phyloP scores from a whole-genome alignment of 805 yeast genomes.

The Saturnispora saitoi region DNA sequence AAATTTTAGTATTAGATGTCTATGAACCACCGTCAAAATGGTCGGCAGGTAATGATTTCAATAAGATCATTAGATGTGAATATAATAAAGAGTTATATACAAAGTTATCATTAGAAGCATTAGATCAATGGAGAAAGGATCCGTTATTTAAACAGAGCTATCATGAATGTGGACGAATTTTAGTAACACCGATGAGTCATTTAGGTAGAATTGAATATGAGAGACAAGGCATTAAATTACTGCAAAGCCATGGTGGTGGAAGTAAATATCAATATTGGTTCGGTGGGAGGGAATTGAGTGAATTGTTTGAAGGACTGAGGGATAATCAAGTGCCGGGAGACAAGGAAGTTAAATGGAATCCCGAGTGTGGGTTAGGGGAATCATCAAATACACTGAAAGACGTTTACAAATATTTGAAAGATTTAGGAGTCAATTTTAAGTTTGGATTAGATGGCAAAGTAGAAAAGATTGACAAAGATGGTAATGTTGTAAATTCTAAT shows the following conservation, averaged over 20 bases:
- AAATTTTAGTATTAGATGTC: constrained; percentile 31
- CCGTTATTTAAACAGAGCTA: constrained; percentile 26
- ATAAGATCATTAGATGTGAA: constrained; percentile 41
- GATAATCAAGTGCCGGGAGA: constrained; percentile 11
- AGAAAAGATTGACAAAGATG: constrained; percentile 8
- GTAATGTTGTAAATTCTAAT: not conserved
- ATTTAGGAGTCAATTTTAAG: constrained; percentile 26
- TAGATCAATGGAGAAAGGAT: constrained; percentile 30
- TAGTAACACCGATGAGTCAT: constrained; percentile 27
- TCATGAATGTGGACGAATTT: constrained; percentile 34
- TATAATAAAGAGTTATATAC: constrained; percentile 35
- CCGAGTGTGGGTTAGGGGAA: constrained; percentile 34
- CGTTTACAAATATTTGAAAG: constrained; percentile 22
- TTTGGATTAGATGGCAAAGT: constrained; percentile 25
- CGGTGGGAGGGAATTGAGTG: constrained; percentile 24
- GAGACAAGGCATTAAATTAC: constrained; percentile 26
- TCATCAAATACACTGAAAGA: constrained; percentile 30
- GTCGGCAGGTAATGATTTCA: constrained; percentile 40
- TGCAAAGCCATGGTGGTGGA: constrained; percentile 21
- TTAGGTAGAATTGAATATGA: constrained; percentile 33
- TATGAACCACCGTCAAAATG: constrained; percentile 36
- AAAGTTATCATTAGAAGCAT: constrained; percentile 36
- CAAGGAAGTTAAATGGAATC: constrained; percentile 27
- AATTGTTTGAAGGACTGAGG: constrained; percentile 12
- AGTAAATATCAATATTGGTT: constrained; percentile 20